Evolutionary conservation across 805 yeast species (phyloP).

Genomic region (Brettanomyces custersianus): DNA sequence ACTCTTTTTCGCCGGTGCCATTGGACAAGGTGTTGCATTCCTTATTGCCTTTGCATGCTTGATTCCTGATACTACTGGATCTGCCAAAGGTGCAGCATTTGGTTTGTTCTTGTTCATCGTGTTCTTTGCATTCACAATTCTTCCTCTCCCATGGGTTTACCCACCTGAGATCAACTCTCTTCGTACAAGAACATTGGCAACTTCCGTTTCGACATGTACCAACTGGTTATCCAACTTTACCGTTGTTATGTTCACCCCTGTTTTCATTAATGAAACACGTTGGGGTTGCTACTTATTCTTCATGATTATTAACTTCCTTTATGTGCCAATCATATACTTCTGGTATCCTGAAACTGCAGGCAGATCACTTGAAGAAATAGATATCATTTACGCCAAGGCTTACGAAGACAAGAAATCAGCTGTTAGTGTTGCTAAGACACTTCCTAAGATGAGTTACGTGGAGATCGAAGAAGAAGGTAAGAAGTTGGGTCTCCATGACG

Average conservation of each 20-base stretch:
- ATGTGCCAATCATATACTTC: slow-evolving; percentile 55
- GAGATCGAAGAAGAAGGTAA: slow-evolving; percentile 56
- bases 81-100: slow-evolving; percentile 62
- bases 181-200: slow-evolving; percentile 61
- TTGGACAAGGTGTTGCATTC: slow-evolving; percentile 41
- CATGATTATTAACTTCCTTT: slow-evolving; percentile 51
- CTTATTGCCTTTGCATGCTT: slow-evolving; percentile 43
- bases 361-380: slow-evolving; percentile 66
- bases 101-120: slow-evolving; percentile 52
- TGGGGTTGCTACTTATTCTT: slow-evolving; percentile 68
- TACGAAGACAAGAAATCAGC: slow-evolving; percentile 45
- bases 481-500: slow-evolving; percentile 41
- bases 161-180: slow-evolving; percentile 60
- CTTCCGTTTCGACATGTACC: slow-evolving; percentile 53
- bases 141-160: slow-evolving; percentile 47
- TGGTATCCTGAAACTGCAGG: slow-evolving; percentile 76
- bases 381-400: slow-evolving; percentile 59
- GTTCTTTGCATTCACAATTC: slow-evolving; percentile 42
- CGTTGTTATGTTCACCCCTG: slow-evolving; percentile 61
- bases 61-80: slow-evolving; percentile 27
- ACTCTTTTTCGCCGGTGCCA: slow-evolving; percentile 33
- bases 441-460: slow-evolving; percentile 49
- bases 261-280: slow-evolving; percentile 38
- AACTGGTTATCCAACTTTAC: slow-evolving; percentile 67
- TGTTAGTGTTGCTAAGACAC: slow-evolving; percentile 52